Conservation (phyloP, 225 moss, liverwort and hornwort genomes). For the Climacium dendroides region DNA sequence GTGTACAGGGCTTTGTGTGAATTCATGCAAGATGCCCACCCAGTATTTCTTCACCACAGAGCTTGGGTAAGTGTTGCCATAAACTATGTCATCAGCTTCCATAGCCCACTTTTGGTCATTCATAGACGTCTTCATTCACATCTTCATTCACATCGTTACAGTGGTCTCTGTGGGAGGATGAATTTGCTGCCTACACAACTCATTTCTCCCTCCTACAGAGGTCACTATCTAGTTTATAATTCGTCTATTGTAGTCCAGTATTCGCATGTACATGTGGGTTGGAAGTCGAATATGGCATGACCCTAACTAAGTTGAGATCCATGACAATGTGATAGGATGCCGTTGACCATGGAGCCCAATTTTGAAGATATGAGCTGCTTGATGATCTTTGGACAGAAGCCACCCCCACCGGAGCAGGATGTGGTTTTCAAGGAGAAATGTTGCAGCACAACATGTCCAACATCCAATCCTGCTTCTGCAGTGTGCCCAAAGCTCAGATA, state of each 20-base stretch:
- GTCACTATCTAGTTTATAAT: not conserved
- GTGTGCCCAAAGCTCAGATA: constrained; percentile 41
- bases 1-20: constrained; percentile 87
- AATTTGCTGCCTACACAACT: not conserved
- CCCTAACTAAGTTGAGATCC: not conserved
- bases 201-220: not conserved
- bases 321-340: constrained; percentile 50
- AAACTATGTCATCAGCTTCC: not conserved
- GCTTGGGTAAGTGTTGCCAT: constrained; percentile 45
- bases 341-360: constrained; percentile 88
- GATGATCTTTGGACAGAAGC: constrained; percentile 43
- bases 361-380: constrained; percentile 69
- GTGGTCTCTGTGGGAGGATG: not conserved
- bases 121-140: not conserved
- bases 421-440: constrained; percentile 23
- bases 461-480: constrained; percentile 5
- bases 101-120: not conserved
- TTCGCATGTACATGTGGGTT: not conserved
- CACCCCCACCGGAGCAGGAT: constrained; percentile 25
- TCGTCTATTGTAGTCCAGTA: not conserved
- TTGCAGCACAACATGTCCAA: constrained; percentile 25
- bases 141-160: not conserved
- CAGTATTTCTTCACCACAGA: constrained; percentile 89
- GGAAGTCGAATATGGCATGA: not conserved
- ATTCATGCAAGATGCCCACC: constrained; percentile 93